A percentile compares a stretch with the other conserved stretches of the same genome.
phyloP scores from a whole-genome alignment of 2,329 filamentous ascomycete species.

The Pestalotiopsis sp. region DNA sequence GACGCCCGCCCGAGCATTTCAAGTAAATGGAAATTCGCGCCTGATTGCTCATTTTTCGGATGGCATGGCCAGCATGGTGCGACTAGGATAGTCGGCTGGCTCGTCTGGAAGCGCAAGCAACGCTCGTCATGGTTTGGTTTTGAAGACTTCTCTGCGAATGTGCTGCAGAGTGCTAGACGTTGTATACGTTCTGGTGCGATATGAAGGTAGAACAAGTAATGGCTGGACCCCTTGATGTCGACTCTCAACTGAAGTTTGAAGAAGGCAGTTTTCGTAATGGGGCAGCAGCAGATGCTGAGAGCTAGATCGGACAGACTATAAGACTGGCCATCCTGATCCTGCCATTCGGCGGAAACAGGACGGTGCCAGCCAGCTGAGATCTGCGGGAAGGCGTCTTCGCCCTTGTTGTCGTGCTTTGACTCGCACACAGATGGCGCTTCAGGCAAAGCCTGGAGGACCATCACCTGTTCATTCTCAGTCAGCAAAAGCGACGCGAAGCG shows the following conservation, averaged over 20 bases:
- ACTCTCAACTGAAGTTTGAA: constrained; percentile 8
- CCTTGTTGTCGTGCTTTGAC: background rate
- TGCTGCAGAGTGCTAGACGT: background rate
- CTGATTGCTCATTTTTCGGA: background rate
- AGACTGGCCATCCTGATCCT: background rate
- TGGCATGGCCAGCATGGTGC: constrained; percentile 7
- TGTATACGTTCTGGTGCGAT: constrained; percentile 7
- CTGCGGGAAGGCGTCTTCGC: background rate
- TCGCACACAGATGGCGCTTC: constrained; percentile 3
- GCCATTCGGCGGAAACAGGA: constrained; percentile 4
- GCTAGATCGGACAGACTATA: constrained; percentile 7
- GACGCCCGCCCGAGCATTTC: background rate
- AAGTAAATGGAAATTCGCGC: background rate
- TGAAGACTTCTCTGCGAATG: background rate
- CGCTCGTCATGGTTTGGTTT: background rate
- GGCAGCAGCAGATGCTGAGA: constrained; percentile 2
- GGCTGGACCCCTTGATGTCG: constrained; percentile 11
- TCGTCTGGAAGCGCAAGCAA: background rate
- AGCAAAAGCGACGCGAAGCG: constrained; percentile 4
- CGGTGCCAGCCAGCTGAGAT: constrained; percentile 10
- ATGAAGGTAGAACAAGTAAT: constrained; percentile 10
- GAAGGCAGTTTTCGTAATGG: background rate
- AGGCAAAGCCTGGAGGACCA: constrained; percentile 8
- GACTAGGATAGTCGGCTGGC: background rate
- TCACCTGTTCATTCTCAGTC: constrained; percentile 1